Conservation (phyloP, 495 filamentous ascomycete species). For the Neurospora sp. region DNA sequence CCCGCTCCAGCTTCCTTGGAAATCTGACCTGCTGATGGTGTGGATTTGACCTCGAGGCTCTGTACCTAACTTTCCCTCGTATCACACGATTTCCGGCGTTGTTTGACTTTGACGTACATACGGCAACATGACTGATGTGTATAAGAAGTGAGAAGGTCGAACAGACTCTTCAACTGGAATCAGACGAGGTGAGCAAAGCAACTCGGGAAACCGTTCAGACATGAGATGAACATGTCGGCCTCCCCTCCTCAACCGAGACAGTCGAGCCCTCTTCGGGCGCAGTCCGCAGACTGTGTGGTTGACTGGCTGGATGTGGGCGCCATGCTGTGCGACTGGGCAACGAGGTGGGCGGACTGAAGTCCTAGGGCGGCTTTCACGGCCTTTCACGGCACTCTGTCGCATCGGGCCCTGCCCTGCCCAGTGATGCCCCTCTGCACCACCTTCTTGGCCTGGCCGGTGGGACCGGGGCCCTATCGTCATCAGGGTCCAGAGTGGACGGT, state of each 20-base stretch:
- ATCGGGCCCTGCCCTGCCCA: neutral
- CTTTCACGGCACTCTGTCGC: neutral
- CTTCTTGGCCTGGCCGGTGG: conserved; percentile 11
- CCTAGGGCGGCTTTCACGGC: neutral
- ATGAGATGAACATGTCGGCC: neutral
- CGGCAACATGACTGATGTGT: neutral
- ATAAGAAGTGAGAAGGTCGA: neutral
- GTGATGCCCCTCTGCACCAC: conserved; percentile 5
- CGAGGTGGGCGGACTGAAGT: neutral
- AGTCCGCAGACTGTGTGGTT: neutral
- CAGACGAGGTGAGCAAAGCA: neutral
- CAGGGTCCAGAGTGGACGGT: neutral
- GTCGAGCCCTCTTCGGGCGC: neutral
- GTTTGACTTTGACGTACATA: neutral
- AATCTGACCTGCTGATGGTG: neutral
- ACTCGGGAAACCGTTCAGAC: neutral
- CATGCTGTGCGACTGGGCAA: neutral
- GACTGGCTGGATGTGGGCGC: neutral
- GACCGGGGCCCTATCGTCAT: conserved; percentile 21
- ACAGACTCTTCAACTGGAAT: neutral
- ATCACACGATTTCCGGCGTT: neutral
- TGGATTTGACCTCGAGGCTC: neutral
- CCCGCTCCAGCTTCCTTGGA: neutral
- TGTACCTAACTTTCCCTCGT: neutral
- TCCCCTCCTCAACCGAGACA: neutral